Base-by-base conservation (phyloP, 805 yeast genomes). In the Lipomyces chichibuensis region DNA sequence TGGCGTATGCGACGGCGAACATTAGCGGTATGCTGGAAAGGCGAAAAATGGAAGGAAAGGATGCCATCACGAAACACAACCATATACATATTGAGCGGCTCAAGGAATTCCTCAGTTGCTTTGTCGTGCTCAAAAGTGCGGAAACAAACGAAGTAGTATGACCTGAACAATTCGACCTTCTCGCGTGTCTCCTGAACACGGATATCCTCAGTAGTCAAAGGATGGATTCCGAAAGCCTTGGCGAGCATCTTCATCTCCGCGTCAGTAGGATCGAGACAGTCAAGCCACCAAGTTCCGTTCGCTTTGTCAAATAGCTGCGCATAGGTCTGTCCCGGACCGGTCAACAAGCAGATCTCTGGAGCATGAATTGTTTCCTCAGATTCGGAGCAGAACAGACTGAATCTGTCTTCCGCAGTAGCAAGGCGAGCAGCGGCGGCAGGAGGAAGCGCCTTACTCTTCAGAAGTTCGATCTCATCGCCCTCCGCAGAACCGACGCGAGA, bases 181-280 rank as follows among this genome's bases (percentile, higher is more conserved):
- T 94, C 99, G 80, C 99, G 92, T 29, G 97, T 87, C 80, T 94
- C 99, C 80, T 93, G 97, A 86, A 92, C 90, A 65, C 97, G 83
- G 71, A 94, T 93, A 87, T 94, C 99, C 80, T 94, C 99, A 1
- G 97, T 92, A 0, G 99, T 94, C 82, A 94, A 87, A 37, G 99
- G 99, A 82, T 94, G 99, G 79, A 94, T 91, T 9, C 97, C 97
- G 78, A 94, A 94, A 0, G 98, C 95, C 74, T 93, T 93, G 9
- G 97, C 89, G 53, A 95, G 77, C 73, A 91, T 88, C 75, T 90
- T 90, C 97, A 95, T 92, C 79, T 95, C 99, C 25, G 88, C 87
- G 75, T 94, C 98, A 0, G 97, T 91, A 5, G 99, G 98, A 75
- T 97, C 89, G 54, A 87, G 82, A 76, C 98, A 92, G 77, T 95